phyloP scores from a whole-genome alignment of 1,284 basidiomycete species.

The Austroboletus niveus region DNA sequence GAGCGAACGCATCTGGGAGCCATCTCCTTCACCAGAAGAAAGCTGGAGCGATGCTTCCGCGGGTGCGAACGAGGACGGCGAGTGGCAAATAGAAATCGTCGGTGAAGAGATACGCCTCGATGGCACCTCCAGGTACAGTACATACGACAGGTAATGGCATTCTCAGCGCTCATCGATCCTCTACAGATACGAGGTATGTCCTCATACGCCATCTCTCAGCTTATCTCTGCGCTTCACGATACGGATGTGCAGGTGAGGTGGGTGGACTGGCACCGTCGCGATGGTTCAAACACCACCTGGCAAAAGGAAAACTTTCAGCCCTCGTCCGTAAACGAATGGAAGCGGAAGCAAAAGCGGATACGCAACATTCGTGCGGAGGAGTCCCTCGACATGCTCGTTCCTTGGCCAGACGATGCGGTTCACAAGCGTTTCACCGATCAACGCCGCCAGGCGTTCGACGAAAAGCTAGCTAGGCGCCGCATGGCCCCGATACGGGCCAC shows the following conservation, averaged over 20 bases:
- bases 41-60: constrained; percentile 32
- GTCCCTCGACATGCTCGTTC: constrained; percentile 27
- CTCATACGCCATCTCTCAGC: background rate
- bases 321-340: constrained; percentile 31
- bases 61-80: constrained; percentile 27
- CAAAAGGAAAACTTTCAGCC: constrained; percentile 22
- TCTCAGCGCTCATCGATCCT: constrained; percentile 5
- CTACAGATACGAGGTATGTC: constrained; percentile 35
- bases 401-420: constrained; percentile 37
- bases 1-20: constrained; percentile 24
- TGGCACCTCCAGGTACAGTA: constrained; percentile 30
- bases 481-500: constrained; percentile 9
- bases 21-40: constrained; percentile 34
- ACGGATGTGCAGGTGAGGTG: constrained; percentile 39
- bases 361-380: constrained; percentile 16
- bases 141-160: background rate
- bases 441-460: constrained; percentile 42
- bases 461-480: constrained; percentile 35
- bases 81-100: constrained; percentile 40
- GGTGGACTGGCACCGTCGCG: constrained; percentile 37
- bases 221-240: background rate
- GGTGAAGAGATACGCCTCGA: constrained; percentile 39
- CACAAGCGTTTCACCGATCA: constrained; percentile 42
- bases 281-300: constrained; percentile 45
- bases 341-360: constrained; percentile 14